Base-by-base conservation (phyloP, 306 rosid genomes). In the Chamaecrista fasciculata region DNA sequence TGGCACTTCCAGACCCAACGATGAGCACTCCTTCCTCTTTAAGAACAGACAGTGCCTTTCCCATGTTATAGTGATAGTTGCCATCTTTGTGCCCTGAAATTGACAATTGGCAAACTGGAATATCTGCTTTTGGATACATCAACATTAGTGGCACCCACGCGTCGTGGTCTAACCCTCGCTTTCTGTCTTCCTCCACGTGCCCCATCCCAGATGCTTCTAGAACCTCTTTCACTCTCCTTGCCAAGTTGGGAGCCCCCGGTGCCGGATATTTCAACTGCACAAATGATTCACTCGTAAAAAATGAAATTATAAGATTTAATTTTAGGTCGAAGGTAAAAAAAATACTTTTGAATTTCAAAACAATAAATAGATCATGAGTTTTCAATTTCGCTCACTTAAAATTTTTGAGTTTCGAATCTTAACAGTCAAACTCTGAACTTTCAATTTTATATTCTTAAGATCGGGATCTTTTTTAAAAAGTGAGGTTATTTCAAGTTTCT, bases 151-250 rank as follows among this genome's bases (percentile, higher is more conserved):
- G 94, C 9, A 85, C 85, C 96, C 91, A 90, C 0, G 94, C 88
- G 23, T 94, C 94, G 65, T 90, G 96, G 81, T 87, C 96, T 43
- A 90, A 88, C 44, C 94, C 94, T 2, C 88, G 82, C 11, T 76
- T 79, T 36, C 6, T 73, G 28, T 87, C 94, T 51, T 83, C 94
- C 4, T 83, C 81, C n/a, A 85, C 88, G 0, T 36, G 77, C 16
- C 73, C 44, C 52, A 74, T 28, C 8, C 86, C 91, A 6, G 88
- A 77, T 31, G 42, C 62, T 36, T 20, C 2, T 0, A 90, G 81
- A 14, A 86, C 66, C 20, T 81, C 79, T 70, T 90, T 87, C 83
- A 85, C 89, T 58, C 78, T 84, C 76, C 28, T 80, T 18, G 87
- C 91, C 37, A 85, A n/a, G 1, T 73, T 48, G 16, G 91, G 91